Evolutionary conservation across 805 yeast genomes (phyloP).

Genomic region (Ogataea trehalophila): DNA sequence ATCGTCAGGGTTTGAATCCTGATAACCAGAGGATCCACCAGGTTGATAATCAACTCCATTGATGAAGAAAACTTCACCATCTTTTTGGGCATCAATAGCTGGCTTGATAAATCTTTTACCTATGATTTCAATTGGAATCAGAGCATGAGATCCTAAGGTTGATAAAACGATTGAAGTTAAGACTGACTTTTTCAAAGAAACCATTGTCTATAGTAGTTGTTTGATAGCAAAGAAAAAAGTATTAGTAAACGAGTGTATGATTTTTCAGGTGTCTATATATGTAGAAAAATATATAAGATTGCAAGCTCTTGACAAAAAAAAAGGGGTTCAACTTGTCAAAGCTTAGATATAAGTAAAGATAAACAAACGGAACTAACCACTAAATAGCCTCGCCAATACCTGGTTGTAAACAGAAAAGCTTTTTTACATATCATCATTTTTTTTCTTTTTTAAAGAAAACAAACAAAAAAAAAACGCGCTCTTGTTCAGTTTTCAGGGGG

Average conservation of each 20-base stretch:
- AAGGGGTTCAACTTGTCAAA: too few relatives aligned
- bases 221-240: not conserved
- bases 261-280: too few relatives aligned
- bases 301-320: too few relatives aligned
- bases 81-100: slow-evolving; percentile 24
- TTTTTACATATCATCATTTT: too few relatives aligned
- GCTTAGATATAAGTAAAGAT: too few relatives aligned
- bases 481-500: too few relatives aligned
- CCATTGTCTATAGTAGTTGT: slow-evolving; percentile 2
- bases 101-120: slow-evolving; percentile 61
- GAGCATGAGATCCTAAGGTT: slow-evolving; percentile 30
- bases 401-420: too few relatives aligned
- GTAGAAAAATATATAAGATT: too few relatives aligned
- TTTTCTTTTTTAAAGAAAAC: too few relatives aligned
- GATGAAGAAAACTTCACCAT: slow-evolving; percentile 65
- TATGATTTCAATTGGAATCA: slow-evolving; percentile 52
- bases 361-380: too few relatives aligned
- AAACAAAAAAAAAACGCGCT: too few relatives aligned
- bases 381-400: too few relatives aligned
- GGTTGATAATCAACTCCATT: slow-evolving; percentile 92
- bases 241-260: not conserved
- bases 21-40: slow-evolving; percentile 76
- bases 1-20: slow-evolving; percentile 39
- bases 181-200: slow-evolving; percentile 5
- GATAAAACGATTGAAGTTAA: slow-evolving; percentile 6